phyloP scores from a whole-genome alignment of 108 stramenopile genomes.

The Nitzschia sp. region DNA sequence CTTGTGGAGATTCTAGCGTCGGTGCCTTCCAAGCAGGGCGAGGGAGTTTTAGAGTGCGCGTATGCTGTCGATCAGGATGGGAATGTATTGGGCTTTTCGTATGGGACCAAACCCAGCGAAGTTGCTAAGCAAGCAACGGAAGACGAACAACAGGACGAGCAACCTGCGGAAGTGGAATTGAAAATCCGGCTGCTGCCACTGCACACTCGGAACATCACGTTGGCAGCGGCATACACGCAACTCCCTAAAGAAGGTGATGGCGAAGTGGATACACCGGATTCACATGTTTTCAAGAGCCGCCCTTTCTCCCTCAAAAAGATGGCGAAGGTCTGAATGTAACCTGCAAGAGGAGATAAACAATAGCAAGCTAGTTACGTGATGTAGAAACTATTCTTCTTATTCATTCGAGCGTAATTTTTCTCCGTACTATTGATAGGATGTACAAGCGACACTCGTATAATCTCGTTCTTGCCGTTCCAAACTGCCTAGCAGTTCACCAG shows the following conservation, averaged over 20 bases:
- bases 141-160: conserved; percentile 1
- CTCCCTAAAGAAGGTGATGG: background rate
- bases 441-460: background rate
- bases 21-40: conserved; percentile 42
- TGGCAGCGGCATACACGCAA: conserved; percentile 37
- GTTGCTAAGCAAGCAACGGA: background rate
- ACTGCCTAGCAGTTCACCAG: background rate
- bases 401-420: too few species aligned
- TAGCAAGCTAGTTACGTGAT: too few species aligned
- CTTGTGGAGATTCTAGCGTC: conserved; percentile 46
- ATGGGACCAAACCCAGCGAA: conserved; percentile 42
- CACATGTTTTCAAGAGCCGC: conserved; percentile 32
- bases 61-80: conserved; percentile 82
- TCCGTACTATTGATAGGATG: background rate
- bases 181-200: conserved; percentile 19
- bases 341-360: background rate
- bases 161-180: conserved; percentile 3
- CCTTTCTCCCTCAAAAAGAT: conserved; percentile 17
- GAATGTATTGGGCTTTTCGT: conserved; percentile 71
- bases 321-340: too few species aligned
- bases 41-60: conserved; percentile 68
- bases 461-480: background rate
- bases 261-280: conserved; percentile 8
- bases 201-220: conserved; percentile 12
- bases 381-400: too few species aligned